phyloP scores from a whole-genome alignment of 176 grass and related monocot genomes.

The Saccharum officinarum region DNA sequence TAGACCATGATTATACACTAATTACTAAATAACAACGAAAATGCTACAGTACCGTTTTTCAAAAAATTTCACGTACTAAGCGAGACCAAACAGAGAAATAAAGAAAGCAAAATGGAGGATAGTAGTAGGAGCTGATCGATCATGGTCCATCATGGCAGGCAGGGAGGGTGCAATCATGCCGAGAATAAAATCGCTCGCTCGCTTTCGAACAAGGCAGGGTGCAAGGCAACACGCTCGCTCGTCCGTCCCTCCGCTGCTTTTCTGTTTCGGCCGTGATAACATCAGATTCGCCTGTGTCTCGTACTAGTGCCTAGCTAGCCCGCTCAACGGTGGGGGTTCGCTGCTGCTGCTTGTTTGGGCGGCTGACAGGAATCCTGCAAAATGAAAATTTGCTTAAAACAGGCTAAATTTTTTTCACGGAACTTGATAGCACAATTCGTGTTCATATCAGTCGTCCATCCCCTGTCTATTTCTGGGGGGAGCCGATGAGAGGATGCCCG shows the following conservation, averaged over 20 bases:
- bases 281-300: neutral
- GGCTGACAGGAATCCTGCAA: no score
- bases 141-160: slow-evolving; percentile 21
- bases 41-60: no score
- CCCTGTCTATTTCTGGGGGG: neutral
- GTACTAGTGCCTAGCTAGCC: no score
- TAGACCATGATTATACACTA: no score
- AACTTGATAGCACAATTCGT: neutral
- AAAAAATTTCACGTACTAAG: no score
- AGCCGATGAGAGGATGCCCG: neutral
- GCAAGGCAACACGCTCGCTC: neutral
- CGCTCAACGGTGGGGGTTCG: neutral
- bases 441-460: neutral
- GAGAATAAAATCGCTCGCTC: slow-evolving; percentile 13
- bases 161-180: neutral
- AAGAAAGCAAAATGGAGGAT: slow-evolving; percentile 9
- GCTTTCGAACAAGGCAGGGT: neutral
- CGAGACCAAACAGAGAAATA: neutral
- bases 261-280: neutral
- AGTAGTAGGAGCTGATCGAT: neutral
- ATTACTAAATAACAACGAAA: no score
- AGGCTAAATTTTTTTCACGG: neutral
- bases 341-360: no score
- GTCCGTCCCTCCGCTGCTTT: neutral
- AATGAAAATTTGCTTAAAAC: neutral